Evolutionary conservation across 208 protist genomes (phyloP).

Genomic region (Wallacemonas sp.): DNA sequence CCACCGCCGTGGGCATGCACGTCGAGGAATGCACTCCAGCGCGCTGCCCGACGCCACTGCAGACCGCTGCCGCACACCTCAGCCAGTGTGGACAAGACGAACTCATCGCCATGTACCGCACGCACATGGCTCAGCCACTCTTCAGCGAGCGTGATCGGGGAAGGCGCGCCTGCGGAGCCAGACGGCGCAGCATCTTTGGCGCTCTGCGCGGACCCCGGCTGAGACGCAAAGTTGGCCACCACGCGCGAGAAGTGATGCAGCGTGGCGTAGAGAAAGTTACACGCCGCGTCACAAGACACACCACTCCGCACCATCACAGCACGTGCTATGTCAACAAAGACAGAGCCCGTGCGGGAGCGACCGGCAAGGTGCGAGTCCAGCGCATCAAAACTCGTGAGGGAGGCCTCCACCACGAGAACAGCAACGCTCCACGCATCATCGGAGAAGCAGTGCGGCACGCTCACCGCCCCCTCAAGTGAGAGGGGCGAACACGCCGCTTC

Average conservation of each 20-base stretch:
- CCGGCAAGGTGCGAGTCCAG: conserved; percentile 30
- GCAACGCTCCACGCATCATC: conserved; percentile 83
- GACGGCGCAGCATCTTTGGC: too few relatives aligned
- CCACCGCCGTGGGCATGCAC: conserved; percentile 1
- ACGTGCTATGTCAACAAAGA: conserved; percentile 50
- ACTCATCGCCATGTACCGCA: conserved; percentile 27
- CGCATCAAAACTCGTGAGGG: conserved; percentile 49
- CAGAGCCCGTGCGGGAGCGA: conserved; percentile 15
- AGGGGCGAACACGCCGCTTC: background rate
- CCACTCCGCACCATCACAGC: conserved; percentile 27
- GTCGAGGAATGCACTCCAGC: conserved; percentile 48
- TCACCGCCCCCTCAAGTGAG: too few relatives aligned
- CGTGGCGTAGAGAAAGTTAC: conserved; percentile 82
- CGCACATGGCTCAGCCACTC: conserved; percentile 61
- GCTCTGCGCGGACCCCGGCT: too few relatives aligned
- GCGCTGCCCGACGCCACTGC: conserved; percentile 46
- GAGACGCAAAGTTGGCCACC: background rate
- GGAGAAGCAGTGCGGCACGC: conserved; percentile 43
- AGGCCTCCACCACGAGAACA: conserved; percentile 64
- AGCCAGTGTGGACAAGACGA: conserved; percentile 22
- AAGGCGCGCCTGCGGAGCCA: conserved; percentile 8
- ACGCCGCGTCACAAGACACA: conserved; percentile 33
- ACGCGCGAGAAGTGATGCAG: conserved; percentile 35
- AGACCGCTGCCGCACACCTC: conserved; percentile 49
- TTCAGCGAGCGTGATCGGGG: conserved; percentile 39